Conservation (phyloP, 176 grass and related monocot genomes). For the sorghum (Sorghum bicolor) region DNA sequence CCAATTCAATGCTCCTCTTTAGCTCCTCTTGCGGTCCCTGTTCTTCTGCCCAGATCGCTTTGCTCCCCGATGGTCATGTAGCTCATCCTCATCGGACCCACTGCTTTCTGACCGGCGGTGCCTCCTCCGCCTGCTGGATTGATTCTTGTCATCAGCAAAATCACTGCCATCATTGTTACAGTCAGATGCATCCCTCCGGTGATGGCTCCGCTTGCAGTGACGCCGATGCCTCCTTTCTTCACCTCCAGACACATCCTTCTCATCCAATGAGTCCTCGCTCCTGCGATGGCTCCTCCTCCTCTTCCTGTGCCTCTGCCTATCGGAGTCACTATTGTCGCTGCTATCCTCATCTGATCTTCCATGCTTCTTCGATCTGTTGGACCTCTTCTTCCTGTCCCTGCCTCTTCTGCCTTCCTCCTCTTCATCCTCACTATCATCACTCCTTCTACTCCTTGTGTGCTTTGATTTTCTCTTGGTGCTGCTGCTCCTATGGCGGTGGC, state of each 20-base stretch:
- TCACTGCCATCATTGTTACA: slow-evolving; percentile 32
- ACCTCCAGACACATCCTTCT: slow-evolving; percentile 32
- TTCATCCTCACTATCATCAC: slow-evolving; percentile 48
- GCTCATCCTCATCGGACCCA: slow-evolving; percentile 34
- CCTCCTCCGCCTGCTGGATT: slow-evolving; percentile 25
- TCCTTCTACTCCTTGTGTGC: slow-evolving; percentile 41
- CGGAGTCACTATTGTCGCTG: slow-evolving; percentile 33
- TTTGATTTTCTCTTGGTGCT: slow-evolving; percentile 48
- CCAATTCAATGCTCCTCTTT: slow-evolving; percentile 19
- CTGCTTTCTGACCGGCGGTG: slow-evolving; percentile 16
- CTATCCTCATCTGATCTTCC: slow-evolving; percentile 33
- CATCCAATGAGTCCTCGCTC: slow-evolving; percentile 27
- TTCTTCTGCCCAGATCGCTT: slow-evolving; percentile 40
- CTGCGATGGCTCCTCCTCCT: slow-evolving; percentile 49
- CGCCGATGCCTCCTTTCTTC: slow-evolving; percentile 30
- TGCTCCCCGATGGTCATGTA: slow-evolving; percentile 16
- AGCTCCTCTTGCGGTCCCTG: slow-evolving; percentile 30
- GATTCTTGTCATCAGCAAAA: slow-evolving; percentile 31
- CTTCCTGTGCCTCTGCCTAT: slow-evolving; percentile 58
- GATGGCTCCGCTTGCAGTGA: slow-evolving; percentile 43
- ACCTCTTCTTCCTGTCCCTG: slow-evolving; percentile 50
- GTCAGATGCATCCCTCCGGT: slow-evolving; percentile 40
- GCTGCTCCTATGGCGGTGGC: slow-evolving; percentile 31
- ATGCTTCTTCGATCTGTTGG: slow-evolving; percentile 26
- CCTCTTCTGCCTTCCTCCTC: slow-evolving; percentile 40